Conservation (phyloP, 495 filamentous ascomycete genomes). For the Cladorrhinum samala region DNA sequence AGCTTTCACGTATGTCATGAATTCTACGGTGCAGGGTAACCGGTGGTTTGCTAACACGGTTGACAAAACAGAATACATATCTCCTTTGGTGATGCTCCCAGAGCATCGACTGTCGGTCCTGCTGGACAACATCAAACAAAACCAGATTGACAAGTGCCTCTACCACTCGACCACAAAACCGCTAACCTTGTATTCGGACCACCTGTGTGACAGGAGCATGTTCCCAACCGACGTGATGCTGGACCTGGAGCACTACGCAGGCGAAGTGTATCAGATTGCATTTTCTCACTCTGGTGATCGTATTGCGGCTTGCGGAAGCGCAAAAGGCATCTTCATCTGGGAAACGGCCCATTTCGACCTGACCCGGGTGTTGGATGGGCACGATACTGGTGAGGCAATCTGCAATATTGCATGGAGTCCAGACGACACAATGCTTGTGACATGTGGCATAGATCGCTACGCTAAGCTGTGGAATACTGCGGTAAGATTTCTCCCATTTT, state of each 20-base stretch:
- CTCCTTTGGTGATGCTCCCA: conserved; percentile 97
- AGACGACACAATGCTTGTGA: conserved; percentile 78
- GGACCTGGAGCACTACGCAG: conserved; percentile 66
- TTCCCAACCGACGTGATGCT: conserved; percentile 65
- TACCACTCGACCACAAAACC: conserved; percentile 79
- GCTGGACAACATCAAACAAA: conserved; percentile 73
- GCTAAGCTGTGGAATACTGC: conserved; percentile 74
- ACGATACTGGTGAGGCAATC: conserved; percentile 51
- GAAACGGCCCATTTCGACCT: conserved; percentile 64
- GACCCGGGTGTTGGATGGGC: conserved; percentile 57
- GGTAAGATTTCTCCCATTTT: conserved; percentile 43
- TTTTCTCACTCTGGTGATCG: conserved; percentile 87
- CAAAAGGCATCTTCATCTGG: conserved; percentile 72
- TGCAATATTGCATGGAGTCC: conserved; percentile 85
- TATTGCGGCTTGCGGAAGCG: conserved; percentile 75
- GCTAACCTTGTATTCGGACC: conserved; percentile 84
- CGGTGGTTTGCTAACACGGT: conserved; percentile 11
- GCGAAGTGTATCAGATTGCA: conserved; percentile 84
- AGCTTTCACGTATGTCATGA: conserved; percentile 68
- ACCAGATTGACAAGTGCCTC: conserved; percentile 74
- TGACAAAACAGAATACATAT: conserved; percentile 64
- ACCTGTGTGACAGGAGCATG: conserved; percentile 70
- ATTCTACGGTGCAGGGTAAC: background rate
- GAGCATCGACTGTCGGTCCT: conserved; percentile 83
- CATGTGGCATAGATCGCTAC: conserved; percentile 66